phyloP scores from a whole-genome alignment of 441 rosid species.

The Arabidopsis lyrata region DNA sequence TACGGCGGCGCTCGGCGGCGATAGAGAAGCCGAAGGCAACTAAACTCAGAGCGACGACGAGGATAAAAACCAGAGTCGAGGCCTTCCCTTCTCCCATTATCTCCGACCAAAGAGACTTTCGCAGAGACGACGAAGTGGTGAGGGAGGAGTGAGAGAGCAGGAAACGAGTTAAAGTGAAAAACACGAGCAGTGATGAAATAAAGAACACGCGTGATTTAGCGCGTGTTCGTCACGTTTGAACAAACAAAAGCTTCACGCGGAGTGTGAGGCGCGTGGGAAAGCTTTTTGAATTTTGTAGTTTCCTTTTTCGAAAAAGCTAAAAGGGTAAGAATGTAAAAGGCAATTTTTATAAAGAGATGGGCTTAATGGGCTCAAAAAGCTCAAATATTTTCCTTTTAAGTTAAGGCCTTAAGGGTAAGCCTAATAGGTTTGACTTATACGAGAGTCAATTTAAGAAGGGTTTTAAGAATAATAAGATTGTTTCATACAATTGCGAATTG shows the following conservation, averaged over 20 bases:
- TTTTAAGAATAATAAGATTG: background rate
- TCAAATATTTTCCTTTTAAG: background rate
- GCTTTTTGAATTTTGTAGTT: slow-evolving; percentile 8
- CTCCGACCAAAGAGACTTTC: slow-evolving; percentile 14
- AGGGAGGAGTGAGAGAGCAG: slow-evolving; percentile 31
- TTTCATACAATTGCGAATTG: background rate
- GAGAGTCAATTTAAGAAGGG: background rate
- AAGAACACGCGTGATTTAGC: background rate
- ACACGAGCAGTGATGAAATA: slow-evolving; percentile 1
- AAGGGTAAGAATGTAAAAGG: background rate
- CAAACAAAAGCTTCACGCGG: background rate
- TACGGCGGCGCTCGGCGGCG: slow-evolving; percentile 92
- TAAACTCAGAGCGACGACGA: slow-evolving; percentile 75
- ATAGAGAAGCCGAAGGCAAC: slow-evolving; percentile 91
- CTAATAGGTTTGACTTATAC: background rate
- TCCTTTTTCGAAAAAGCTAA: background rate
- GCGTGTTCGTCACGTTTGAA: background rate
- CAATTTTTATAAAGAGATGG: background rate
- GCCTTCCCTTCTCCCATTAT: slow-evolving; percentile 78
- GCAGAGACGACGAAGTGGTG: slow-evolving; percentile 32
- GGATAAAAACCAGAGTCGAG: slow-evolving; percentile 69
- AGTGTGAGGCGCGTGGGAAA: slow-evolving; percentile 14
- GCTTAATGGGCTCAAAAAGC: slow-evolving; percentile 1
- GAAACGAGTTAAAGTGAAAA: slow-evolving; percentile 20
- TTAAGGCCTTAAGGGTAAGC: background rate